Evolutionary conservation across 257 asterid genomes (phyloP), one percentile per base, ranked within the genome.

Genomic region (Nyctanthes arbortristis): DNA sequence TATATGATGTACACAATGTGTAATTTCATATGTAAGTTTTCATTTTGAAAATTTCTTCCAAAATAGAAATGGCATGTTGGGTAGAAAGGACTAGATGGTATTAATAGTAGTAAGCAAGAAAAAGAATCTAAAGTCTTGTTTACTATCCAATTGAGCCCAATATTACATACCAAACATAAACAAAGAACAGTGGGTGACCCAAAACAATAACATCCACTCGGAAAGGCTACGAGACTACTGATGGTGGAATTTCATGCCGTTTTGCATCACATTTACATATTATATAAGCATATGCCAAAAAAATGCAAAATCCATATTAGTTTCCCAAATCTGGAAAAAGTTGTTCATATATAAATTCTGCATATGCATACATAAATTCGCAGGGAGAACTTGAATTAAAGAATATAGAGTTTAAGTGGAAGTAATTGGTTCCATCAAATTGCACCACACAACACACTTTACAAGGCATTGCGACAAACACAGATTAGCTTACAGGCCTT

Each of bases 401-500:
- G 43, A n/a, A n/a, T n/a, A n/a, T n/a, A n/a, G n/a, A n/a, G n/a
- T n/a, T n/a, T n/a, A n/a, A n/a, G n/a, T n/a, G n/a, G 10, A 4
- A 43, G 25, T 49, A 12, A 16, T 13, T 18, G 33, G 5, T 59
- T 57, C 45, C 29, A 68, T 45, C 14, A 68, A 60, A 43, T 43
- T 34, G 35, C 54, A 60, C 8, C 61, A 57, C 39, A 25, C 30
- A n/a, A 24, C 24, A 43, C 40, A 28, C 11, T 56, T n/a, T 52
- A 40, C 39, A 33, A 32, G 34, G 13, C 13, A 65, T 60, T 61
- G 64, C 45, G 28, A 45, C 1, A 36, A 72, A 66, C 28, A 40
- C 14, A 37, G 60, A 75, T 67, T 73, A 69, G 89, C 96, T 90
- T 90, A 93, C 98, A 69, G 98, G 98, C 84, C 84, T 85, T 87